Evolutionary conservation across 1,284 basidiomycete genomes (phyloP).

Genomic region (Rhodotorula sp.): DNA sequence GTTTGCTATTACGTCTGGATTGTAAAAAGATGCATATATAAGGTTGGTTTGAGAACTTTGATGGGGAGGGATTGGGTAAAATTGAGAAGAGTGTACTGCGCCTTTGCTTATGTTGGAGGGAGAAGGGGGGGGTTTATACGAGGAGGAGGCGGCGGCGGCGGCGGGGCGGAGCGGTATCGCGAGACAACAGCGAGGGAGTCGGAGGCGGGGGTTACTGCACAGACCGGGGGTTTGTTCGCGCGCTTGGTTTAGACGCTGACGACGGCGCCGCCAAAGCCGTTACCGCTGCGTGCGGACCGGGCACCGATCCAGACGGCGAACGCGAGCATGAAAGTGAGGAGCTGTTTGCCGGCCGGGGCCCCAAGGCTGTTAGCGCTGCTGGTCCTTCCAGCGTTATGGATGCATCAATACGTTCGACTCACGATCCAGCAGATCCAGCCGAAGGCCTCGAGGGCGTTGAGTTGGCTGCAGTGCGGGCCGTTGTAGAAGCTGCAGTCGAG

Average conservation of each 20-base stretch:
- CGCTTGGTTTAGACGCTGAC: slow-evolving; percentile 21
- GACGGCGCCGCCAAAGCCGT: slow-evolving; percentile 43
- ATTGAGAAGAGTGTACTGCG: background rate
- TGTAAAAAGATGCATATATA: background rate
- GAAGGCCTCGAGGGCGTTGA: slow-evolving; percentile 43
- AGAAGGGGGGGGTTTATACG: background rate
- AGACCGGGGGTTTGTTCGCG: background rate
- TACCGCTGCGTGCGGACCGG: slow-evolving; percentile 37
- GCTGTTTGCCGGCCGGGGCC: background rate
- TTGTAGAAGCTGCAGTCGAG: slow-evolving; percentile 26
- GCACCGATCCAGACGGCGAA: slow-evolving; percentile 35
- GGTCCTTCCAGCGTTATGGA: background rate
- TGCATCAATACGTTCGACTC: background rate
- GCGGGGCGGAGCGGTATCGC: background rate
- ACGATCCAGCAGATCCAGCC: slow-evolving; percentile 43
- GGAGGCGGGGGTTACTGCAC: too few species aligned
- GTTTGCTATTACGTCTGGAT: background rate
- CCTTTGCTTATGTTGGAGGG: too few species aligned
- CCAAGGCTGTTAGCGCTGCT: background rate
- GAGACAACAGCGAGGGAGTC: background rate
- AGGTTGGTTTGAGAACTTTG: background rate
- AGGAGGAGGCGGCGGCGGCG: background rate
- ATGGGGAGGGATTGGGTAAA: background rate
- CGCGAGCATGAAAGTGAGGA: slow-evolving; percentile 39
- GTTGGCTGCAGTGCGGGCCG: slow-evolving; percentile 37